Base-by-base conservation (phyloP, 176 grass and related monocot species). In the Oryza longistaminata region DNA sequence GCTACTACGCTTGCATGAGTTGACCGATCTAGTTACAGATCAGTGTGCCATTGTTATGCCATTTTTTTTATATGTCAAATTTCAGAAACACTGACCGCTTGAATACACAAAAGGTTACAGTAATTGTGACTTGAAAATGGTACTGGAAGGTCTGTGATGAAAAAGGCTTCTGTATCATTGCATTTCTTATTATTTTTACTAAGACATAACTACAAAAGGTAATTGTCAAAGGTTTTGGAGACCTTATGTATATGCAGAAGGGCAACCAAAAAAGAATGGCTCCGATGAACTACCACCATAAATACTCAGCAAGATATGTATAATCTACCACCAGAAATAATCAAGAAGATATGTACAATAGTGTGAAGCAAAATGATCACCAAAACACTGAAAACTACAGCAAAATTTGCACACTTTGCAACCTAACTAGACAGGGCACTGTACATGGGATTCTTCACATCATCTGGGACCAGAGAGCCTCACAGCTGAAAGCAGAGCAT, bases 401-500 rank as follows among this genome's bases (percentile, higher is more conserved):
- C 48, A 90, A 90, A 90, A 91, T 52, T 87, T 70, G 42, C 70
- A 70, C 65, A 61, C 24, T 65, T 65, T 55, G 33, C 75, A 83
- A 61, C 48, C 64, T 75, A 87, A 33, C 80, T 70, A 48, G 82
- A 46, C 75, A 87, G 26, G 61, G 2, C 7, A 53, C 74, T 64
- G 19, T 70, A 87, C 80, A 90, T 26, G 62, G 15, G 27, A 70
- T 62, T 48, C 40, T 62, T 48, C 40, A 13, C 66, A 52, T 90
- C 60, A 99, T 81, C 96, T 99, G 3, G 96, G 96, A n/a, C 93
- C 96, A 73, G 93, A 96, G 37, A 96, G 88, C 27, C 90, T 85
- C 46, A 99, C 96, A 72, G 93, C 93, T 43, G 93, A 99, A 69
- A 99, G 91, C 11, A 92, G 69, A n/a, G 91, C 86, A 39, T 96